Percentiles rank a stretch among this genome's conserved stretches.
phyloP scores from a whole-genome alignment of 768 basidiomycete species.

The Pholiota conissans region DNA sequence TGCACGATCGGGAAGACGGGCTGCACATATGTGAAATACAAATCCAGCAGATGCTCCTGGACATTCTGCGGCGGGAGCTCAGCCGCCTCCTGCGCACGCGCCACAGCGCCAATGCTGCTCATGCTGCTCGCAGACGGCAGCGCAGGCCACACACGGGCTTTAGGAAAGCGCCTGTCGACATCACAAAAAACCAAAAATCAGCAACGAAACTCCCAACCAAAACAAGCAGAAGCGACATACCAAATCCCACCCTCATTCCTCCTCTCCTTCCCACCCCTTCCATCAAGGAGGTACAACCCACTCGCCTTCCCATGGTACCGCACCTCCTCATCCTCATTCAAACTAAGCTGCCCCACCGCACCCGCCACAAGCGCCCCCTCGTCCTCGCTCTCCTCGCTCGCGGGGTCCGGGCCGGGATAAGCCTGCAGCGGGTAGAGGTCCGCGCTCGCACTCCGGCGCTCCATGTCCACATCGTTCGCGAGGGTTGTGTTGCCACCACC shows the following conservation, averaged over 20 bases:
- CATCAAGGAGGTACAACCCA: constrained; percentile 72
- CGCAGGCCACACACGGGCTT: constrained; percentile 88
- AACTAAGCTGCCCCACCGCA: constrained; percentile 81
- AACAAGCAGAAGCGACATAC: constrained; percentile 34
- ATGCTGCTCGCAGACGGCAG: constrained; percentile 33
- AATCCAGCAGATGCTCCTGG: constrained; percentile 69
- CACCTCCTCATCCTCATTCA: constrained; percentile 87
- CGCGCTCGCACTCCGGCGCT: neutral
- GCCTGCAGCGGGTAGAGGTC: too few species aligned
- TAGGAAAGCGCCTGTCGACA: constrained; percentile 72
- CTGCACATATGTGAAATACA: constrained; percentile 86
- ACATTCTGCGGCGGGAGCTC: constrained; percentile 55
- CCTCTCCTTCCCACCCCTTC: constrained; percentile 51
- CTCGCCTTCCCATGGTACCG: constrained; percentile 86
- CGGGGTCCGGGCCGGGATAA: too few species aligned
- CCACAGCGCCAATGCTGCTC: constrained; percentile 35
- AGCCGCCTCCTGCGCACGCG: constrained; percentile 7
- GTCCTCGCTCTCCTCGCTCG: neutral
- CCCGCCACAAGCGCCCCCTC: constrained; percentile 45
- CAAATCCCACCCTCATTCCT: constrained; percentile 79
- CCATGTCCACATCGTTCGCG: constrained; percentile 21
- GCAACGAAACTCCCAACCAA: constrained; percentile 3
- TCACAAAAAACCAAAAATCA: constrained; percentile 2
- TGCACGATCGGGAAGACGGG: constrained; percentile 76
- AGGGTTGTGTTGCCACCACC: too few species aligned